A percentile compares a stretch with the other conserved stretches of the same genome.
Conservation (phyloP, 2,329 filamentous ascomycete species). For the Elsinoe fawcettii region DNA sequence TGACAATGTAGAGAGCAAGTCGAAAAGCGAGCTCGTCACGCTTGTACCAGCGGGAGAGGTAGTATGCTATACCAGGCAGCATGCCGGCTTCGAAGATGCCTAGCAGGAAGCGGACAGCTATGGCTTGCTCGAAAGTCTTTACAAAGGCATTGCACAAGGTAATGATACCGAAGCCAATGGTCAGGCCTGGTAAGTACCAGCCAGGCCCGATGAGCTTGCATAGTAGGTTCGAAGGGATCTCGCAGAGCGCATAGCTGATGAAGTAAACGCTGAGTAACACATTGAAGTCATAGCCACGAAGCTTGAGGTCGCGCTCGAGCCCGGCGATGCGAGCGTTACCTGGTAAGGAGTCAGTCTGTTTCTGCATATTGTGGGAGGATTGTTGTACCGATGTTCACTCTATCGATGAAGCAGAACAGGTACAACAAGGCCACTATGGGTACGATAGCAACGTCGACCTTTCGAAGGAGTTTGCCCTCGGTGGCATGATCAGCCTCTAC, state of each 20-base stretch:
- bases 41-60: conserved; percentile 11
- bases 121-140: conserved; percentile 38
- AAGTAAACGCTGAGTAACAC: conserved; percentile 38
- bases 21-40: conserved; percentile 14
- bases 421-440: conserved; percentile 49
- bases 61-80: conserved; percentile 15
- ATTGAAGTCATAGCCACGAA: conserved; percentile 57
- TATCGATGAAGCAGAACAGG: conserved; percentile 49
- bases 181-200: conserved; percentile 33
- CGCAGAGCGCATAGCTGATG: conserved; percentile 33
- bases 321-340: conserved; percentile 54
- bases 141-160: conserved; percentile 41
- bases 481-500: too few relatives aligned
- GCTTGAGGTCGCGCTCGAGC: conserved; percentile 50
- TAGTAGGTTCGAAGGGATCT: conserved; percentile 39
- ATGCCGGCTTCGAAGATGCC: conserved; percentile 27
- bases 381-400: conserved; percentile 24
- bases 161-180: conserved; percentile 35
- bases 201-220: conserved; percentile 33
- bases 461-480: too few relatives aligned
- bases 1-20: conserved; percentile 12
- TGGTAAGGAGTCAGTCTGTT: neutral
- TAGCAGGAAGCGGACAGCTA: conserved; percentile 38
- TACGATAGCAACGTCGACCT: conserved; percentile 45
- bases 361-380: neutral